Percentiles rank a stretch among this genome's conserved stretches.
phyloP scores from a whole-genome alignment of 306 rosid genomes.

The Dalbergia cochinchinensis region DNA sequence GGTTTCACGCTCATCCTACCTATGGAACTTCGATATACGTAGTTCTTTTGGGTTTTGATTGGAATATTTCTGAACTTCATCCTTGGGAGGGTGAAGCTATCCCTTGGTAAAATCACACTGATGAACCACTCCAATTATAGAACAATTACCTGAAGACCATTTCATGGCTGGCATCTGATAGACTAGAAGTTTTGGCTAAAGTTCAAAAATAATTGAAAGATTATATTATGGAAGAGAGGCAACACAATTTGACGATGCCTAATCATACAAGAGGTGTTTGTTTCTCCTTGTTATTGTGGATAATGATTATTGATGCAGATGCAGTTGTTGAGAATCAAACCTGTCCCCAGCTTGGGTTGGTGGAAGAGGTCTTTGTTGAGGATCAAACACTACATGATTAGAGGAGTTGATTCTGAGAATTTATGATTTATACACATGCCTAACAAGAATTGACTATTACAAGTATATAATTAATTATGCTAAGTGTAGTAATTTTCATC shows the following conservation, averaged over 20 bases:
- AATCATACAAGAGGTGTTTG: neutral
- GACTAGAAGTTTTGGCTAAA: constrained; percentile 19
- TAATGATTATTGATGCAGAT: constrained; percentile 16
- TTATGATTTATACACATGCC: neutral
- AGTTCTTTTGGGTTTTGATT: constrained; percentile 7
- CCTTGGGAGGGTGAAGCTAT: neutral
- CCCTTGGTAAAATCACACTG: constrained; percentile 26
- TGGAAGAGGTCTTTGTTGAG: neutral
- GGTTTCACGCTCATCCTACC: constrained; percentile 11
- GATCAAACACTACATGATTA: neutral
- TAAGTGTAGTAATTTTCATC: neutral
- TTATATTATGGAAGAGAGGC: constrained; percentile 19
- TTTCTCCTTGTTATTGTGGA: constrained; percentile 4
- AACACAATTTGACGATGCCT: constrained; percentile 28
- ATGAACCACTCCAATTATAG: constrained; percentile 29
- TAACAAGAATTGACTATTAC: constrained; percentile 29
- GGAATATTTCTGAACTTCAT: constrained; percentile 25
- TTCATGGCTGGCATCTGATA: constrained; percentile 8
- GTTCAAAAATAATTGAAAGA: constrained; percentile 25
- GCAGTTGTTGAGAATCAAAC: constrained; percentile 17
- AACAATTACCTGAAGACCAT: neutral
- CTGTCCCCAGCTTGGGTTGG: constrained; percentile 5
- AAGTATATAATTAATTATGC: constrained; percentile 11
- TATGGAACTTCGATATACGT: constrained; percentile 13
- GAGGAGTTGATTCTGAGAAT: constrained; percentile 23